Evolutionary conservation across 768 basidiomycete species (phyloP), one percentile per base, ranked within the genome.

Genomic region (Tylopilus cervinicoccineus): DNA sequence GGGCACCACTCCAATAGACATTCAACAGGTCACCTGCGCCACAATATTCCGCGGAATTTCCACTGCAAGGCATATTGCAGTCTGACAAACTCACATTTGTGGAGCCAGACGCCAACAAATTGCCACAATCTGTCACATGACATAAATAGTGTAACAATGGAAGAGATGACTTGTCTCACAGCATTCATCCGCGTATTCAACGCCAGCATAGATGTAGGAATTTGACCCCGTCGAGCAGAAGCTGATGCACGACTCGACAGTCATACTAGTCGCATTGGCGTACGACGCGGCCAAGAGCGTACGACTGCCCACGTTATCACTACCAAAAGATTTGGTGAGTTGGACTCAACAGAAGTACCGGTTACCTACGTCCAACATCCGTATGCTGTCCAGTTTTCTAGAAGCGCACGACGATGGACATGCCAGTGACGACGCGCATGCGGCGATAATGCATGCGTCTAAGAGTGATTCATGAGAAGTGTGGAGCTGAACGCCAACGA

Each of bases 111-210:
- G 70, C 64, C 28, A 86, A 67, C 27, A 52, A 57, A 56, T 86
- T 78, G 41, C 78, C 85, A 57, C 86, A 88, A 61, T 84, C 85
- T 88, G 39, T 3, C 11, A 34, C 23, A 13, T 11, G n/a, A 11
- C 17, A 24, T 58, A 7, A 54, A 32, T 14, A n/a, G 39, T 1
- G 16, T 22, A 12, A 14, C 1, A 3, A 29, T 26, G 9, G 17
- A 40, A 47, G 31, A 48, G 29, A 50, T 14, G 23, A 20, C 45
- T n/a, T 6, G 38, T 59, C 76, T 49, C 63, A 83, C 82, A 84
- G 67, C 81, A 85, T 64, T 84, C 78, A 50, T 76, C 70, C 20
- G 73, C 76, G 53, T 74, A 88, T 65, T 89, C 87, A n/a, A 81
- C 74, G 13, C 88, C 88, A 14, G 87, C 85, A 54, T 77, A 87